Base-by-base conservation (phyloP, 345 rosid genomes). In the Rhodamnia rubescens region DNA sequence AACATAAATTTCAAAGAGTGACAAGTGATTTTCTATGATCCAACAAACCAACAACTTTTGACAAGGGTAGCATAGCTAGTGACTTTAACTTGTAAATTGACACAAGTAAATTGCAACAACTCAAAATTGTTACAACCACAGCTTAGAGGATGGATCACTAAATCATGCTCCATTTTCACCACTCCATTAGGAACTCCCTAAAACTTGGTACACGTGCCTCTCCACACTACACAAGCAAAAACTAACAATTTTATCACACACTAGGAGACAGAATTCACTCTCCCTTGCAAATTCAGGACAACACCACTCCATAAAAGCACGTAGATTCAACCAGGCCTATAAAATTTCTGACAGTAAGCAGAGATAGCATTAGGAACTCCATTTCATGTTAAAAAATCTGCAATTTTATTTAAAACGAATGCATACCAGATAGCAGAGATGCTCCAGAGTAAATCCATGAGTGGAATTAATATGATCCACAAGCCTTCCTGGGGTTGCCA, bases 401-500 rank as follows among this genome's bases (percentile, higher is more conserved):
- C 85, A 51, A 26, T 83, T n/a, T 78, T 52, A 54, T 20, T 85
- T 82, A 83, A 52, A 83, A 24, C 42, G 44, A 29, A 21, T 85
- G 82, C 96, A 89, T 93, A 97, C 99, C 89, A 97, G 98, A 92
- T 93, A 97, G 90, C 95, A 87, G 49, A 97, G 96, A 89, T 97
- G 98, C 92, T 97, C 98, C 54, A 96, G 95, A 2, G 98, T 96
- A 87, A 97, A 97, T 47, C 98, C 99, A 87, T 92, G 91, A 12
- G 99, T 97, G 87, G 89, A 88, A 88, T 91, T 94, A 58, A 96
- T 96, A 89, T 97, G 98, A 64, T 97, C 99, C 98, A 96, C 92
- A n/a, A 97, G 94, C 90, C 99, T 94, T 88, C 99, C 99, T 9
- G 98, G 99, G 82, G 98, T 97, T 80, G 99, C 98, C 85, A 97